Percentiles rank a stretch among this genome's conserved stretches.
Conservation (phyloP, 106 monocot species). For the Allium cepa region DNA sequence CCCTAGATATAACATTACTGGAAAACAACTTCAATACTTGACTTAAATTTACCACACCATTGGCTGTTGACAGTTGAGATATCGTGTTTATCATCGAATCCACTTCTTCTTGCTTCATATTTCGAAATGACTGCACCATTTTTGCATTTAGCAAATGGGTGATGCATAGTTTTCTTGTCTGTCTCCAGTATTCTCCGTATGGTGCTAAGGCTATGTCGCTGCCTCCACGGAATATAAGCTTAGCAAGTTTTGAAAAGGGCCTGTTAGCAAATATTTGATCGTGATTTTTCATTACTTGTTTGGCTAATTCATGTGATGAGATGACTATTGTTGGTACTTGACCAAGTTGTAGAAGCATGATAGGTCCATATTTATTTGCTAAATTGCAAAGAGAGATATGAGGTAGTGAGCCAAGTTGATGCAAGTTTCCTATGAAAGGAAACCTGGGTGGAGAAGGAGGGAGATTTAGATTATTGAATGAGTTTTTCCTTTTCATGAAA, state of each 20-base stretch:
- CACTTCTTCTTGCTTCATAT: background rate
- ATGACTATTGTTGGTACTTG: background rate
- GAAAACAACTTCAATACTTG: too few species aligned
- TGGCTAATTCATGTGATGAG: background rate
- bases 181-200: background rate
- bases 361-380: background rate
- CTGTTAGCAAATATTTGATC: background rate
- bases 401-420: background rate
- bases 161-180: background rate
- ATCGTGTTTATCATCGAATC: background rate
- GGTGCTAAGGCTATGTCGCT: background rate
- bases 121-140: conserved; percentile 1
- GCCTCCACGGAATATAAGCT: background rate
- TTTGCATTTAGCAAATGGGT: background rate
- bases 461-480: too few species aligned
- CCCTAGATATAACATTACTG: background rate
- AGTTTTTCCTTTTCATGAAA: too few species aligned
- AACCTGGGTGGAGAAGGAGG: too few species aligned
- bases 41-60: too few species aligned
- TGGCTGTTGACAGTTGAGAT: too few species aligned
- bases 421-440: too few species aligned
- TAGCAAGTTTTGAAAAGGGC: background rate
- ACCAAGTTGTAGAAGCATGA: background rate
- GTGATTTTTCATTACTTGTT: background rate
- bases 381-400: background rate